These are phyloP conservation scores for Heterobasidion parviporum DNA, from an alignment of 1,284 basidiomycete genomes.

Conservation along the genomic window DNA sequence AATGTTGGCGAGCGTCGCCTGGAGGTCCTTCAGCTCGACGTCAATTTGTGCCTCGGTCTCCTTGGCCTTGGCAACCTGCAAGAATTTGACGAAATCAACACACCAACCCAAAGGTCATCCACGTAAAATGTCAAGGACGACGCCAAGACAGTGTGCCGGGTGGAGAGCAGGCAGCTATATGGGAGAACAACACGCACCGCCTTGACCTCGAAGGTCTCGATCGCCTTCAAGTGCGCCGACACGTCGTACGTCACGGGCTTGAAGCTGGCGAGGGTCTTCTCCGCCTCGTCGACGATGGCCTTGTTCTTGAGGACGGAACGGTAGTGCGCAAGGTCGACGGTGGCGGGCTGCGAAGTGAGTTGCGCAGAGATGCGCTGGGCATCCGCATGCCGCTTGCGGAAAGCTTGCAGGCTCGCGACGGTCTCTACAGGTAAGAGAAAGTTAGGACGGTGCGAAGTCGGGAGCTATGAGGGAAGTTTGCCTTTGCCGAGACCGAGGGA, in stretches of 20 bases:
- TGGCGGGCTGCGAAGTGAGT: constrained; percentile 68
- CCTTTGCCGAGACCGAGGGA: constrained; percentile 91
- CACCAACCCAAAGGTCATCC: background rate
- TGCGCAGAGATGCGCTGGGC: constrained; percentile 74
- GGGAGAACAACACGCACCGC: constrained; percentile 59
- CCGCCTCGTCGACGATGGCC: constrained; percentile 85
- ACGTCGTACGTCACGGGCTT: constrained; percentile 98
- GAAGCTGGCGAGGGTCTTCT: constrained; percentile 86
- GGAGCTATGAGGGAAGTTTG: constrained; percentile 23
- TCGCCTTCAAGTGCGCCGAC: constrained; percentile 85
- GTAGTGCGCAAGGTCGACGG: constrained; percentile 89
- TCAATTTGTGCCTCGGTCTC: constrained; percentile 91
- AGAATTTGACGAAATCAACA: background rate
- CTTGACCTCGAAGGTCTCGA: constrained; percentile 95
- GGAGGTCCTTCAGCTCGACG: constrained; percentile 86
- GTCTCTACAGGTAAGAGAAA: constrained; percentile 56
- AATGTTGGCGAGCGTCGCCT: constrained; percentile 94
- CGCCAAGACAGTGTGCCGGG: background rate
- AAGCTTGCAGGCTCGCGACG: constrained; percentile 82
- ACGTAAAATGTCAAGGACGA: background rate
- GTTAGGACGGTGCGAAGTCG: background rate
- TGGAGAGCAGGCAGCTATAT: background rate
- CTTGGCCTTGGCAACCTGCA: constrained; percentile 84
- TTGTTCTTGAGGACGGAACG: constrained; percentile 90
- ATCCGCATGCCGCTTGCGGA: constrained; percentile 92